A percentile compares a stretch with the other conserved stretches of the same genome.
Conservation (phyloP, 2,329 filamentous ascomycete genomes). For the Graphilbum sp. region DNA sequence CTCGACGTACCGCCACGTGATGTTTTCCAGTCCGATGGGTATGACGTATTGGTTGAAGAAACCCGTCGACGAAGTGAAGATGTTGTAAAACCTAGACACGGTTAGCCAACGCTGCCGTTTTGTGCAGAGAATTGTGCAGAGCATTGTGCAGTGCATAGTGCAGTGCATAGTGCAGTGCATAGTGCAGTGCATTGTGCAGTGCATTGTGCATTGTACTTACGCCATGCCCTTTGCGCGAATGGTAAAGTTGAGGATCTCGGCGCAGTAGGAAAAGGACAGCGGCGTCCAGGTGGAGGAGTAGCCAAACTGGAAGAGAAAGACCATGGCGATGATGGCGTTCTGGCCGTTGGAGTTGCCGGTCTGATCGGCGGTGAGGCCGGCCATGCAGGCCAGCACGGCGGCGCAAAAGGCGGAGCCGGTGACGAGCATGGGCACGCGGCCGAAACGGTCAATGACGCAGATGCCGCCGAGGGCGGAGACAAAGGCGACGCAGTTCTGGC, state of each 20-base stretch:
- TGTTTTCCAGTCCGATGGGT: slow-evolving; percentile 2
- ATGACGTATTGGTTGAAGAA: slow-evolving; percentile 5
- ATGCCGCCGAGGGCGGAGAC: slow-evolving; percentile 1
- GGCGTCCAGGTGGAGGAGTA: slow-evolving; percentile 4
- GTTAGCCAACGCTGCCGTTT: background rate
- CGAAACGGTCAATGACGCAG: slow-evolving; percentile 7
- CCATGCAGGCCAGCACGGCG: slow-evolving; percentile 3
- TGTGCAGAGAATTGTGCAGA: too few species aligned
- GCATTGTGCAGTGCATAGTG: background rate
- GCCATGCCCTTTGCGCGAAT: slow-evolving; percentile 5
- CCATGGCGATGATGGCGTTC: slow-evolving; percentile 5
- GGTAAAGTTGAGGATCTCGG: slow-evolving; percentile 3
- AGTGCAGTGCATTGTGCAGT: background rate
- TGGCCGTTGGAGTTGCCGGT: background rate
- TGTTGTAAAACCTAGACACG: slow-evolving; percentile 1
- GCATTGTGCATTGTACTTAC: background rate
- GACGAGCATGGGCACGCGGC: slow-evolving; percentile 10
- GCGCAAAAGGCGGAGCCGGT: slow-evolving; percentile 2
- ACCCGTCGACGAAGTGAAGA: slow-evolving; percentile 1
- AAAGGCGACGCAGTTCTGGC: slow-evolving; percentile 4
- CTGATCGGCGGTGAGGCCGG: slow-evolving; percentile 2
- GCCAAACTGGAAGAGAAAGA: slow-evolving; percentile 3
- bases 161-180: background rate
- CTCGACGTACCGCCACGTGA: slow-evolving; percentile 2
- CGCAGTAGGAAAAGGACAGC: slow-evolving; percentile 2